Conservation (phyloP, 2,329 filamentous ascomycete genomes). For the Hymenoscyphus scutula region DNA sequence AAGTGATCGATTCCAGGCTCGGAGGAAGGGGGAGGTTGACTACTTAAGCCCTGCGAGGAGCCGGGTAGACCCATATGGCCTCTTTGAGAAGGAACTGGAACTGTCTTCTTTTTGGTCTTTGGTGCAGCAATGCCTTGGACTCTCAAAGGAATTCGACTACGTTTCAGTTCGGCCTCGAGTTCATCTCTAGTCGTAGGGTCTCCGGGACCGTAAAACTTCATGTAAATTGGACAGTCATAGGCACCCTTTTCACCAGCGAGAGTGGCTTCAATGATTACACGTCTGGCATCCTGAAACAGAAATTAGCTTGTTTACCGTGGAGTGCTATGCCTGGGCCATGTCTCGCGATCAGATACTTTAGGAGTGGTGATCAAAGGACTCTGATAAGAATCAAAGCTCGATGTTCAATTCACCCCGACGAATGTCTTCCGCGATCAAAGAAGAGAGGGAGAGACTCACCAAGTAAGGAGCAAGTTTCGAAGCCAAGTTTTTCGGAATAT, state of each 20-base stretch:
- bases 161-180: slow-evolving; percentile 62
- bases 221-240: slow-evolving; percentile 70
- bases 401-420: no score
- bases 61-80: slow-evolving; percentile 28
- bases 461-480: slow-evolving; percentile 73
- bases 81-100: slow-evolving; percentile 46
- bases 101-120: slow-evolving; percentile 52
- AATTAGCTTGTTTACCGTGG: slow-evolving; percentile 8
- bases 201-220: slow-evolving; percentile 68
- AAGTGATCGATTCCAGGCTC: slow-evolving; percentile 49
- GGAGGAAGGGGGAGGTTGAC: slow-evolving; percentile 11
- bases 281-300: slow-evolving; percentile 48
- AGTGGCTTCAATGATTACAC: slow-evolving; percentile 65
- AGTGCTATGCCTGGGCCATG: not conserved
- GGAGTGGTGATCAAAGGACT: no score
- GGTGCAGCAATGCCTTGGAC: slow-evolving; percentile 37
- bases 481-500: slow-evolving; percentile 66
- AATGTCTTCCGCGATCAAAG: not conserved
- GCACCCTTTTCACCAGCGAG: slow-evolving; percentile 63
- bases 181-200: slow-evolving; percentile 50
- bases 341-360: no score
- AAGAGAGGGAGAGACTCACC: slow-evolving; percentile 41
- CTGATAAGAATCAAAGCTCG: no score
- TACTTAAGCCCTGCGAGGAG: slow-evolving; percentile 23
- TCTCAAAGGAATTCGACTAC: slow-evolving; percentile 56